Evolutionary conservation across 441 rosid species (phyloP).

Genomic region (Brassica balearica): DNA sequence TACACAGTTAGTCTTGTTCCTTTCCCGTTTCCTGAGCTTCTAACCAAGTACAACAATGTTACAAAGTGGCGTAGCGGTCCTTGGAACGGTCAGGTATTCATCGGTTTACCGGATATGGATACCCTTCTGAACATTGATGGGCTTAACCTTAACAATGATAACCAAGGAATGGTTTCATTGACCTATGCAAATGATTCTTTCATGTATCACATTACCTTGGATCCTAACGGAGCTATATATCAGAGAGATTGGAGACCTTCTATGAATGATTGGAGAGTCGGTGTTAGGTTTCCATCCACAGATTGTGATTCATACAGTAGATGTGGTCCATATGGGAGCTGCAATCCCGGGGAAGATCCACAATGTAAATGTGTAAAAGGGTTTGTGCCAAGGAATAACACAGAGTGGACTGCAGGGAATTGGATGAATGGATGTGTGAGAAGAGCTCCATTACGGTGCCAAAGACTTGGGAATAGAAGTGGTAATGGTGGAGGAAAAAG

Average conservation of each 20-base stretch:
- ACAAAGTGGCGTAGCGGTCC: constrained; percentile 62
- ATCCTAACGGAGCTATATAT: constrained; percentile 38
- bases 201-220: constrained; percentile 34
- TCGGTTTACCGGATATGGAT: constrained; percentile 47
- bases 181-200: constrained; percentile 26
- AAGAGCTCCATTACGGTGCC: constrained; percentile 41
- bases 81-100: constrained; percentile 52
- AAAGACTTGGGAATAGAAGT: constrained; percentile 32
- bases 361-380: constrained; percentile 58
- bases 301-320: constrained; percentile 49
- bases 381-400: constrained; percentile 48
- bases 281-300: constrained; percentile 26
- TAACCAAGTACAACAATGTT: constrained; percentile 47
- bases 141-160: constrained; percentile 33
- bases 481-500: constrained; percentile 30
- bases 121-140: constrained; percentile 41
- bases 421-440: constrained; percentile 60
- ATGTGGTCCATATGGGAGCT: constrained; percentile 51
- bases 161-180: constrained; percentile 36
- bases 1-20: constrained; percentile 47
- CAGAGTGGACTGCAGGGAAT: constrained; percentile 48
- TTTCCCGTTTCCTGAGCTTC: constrained; percentile 44
- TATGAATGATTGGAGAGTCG: constrained; percentile 16
- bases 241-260: constrained; percentile 38
- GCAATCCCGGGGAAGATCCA: constrained; percentile 27